Evolutionary conservation across 2,329 filamentous ascomycete species (phyloP), one percentile per base, ranked within the genome.

Genomic region (Thermomyces lanuginosus): DNA sequence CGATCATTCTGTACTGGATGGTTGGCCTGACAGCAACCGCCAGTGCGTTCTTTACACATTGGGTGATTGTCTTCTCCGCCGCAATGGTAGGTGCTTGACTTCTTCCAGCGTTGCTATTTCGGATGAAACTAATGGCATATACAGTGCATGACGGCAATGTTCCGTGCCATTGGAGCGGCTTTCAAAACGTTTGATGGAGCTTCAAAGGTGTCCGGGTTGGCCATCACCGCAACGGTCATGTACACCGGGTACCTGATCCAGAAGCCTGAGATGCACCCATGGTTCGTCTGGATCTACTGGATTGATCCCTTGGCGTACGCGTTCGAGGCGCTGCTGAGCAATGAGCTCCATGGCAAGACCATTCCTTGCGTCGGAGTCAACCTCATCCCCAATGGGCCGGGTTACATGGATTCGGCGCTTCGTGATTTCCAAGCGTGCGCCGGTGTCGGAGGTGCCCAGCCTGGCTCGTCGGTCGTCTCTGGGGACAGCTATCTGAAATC

Each of bases 1-100:
- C 61, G 2, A 4, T 78, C 0, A 56, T 72, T 0, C 34, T 72
- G 0, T 76, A 76, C 48, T 77, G 72, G 36, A 72, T 76, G 69
- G 63, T 64, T 8, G 66, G 65, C 0, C 48, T 76, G 13, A 63
- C 59, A 4, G 44, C 45, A 21, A 49, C 55, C 0, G 69, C 70
- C 0, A 55, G 42, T 0, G 50, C 58, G 0, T 76, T 75, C 51
- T 74, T 77, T 39, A 73, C 69, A 1, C 73, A 63, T 38, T 75
- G 65, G 66, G 32, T 66, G 11, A 28, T 70, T 6, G 40, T 72
- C 0, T 51, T 69, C 17, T 42, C 58, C 0, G 57, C 58, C 0
- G 61, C 65, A 0, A 63, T 73, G 43, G 60, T 65, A 38, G 43
- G 55, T 42, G 8, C 41, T 45, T 28, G 41, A 23, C 6, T 10